Percentiles rank a stretch among this genome's conserved stretches.
Evolutionary conservation across 1,284 basidiomycete species (phyloP).

Genomic region (Abortiporus biennis): DNA sequence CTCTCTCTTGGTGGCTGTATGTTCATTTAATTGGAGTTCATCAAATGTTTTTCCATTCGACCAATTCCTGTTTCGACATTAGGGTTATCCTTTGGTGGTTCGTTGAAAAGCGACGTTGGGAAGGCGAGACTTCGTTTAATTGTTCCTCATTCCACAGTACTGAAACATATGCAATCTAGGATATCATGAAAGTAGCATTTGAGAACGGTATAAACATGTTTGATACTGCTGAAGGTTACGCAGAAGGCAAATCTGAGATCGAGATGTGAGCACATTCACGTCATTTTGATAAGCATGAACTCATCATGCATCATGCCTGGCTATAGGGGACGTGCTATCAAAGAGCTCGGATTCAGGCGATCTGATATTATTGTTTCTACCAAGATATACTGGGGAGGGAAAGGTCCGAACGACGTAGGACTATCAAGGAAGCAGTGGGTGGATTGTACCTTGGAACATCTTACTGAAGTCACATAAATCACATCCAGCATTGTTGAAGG

Average conservation of each 20-base stretch:
- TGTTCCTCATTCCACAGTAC: too few relatives aligned
- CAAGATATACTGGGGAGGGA: slow-evolving; percentile 53
- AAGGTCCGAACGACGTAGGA: slow-evolving; percentile 57
- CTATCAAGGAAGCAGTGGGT: slow-evolving; percentile 74
- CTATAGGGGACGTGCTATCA: slow-evolving; percentile 72
- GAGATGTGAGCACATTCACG: slow-evolving; percentile 45
- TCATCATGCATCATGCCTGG: neutral
- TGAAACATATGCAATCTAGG: slow-evolving; percentile 26
- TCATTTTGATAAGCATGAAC: neutral
- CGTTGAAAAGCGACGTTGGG: slow-evolving; percentile 60
- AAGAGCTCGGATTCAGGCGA: slow-evolving; percentile 66
- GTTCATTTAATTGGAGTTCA: too few relatives aligned
- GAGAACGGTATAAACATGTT: slow-evolving; percentile 70
- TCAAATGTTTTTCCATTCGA: neutral
- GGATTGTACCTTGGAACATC: too few relatives aligned
- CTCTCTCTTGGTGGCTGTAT: slow-evolving; percentile 76
- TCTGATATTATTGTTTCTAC: slow-evolving; percentile 73
- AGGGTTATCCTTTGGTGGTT: slow-evolving; percentile 62
- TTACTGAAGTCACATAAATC: too few relatives aligned
- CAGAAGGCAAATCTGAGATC: slow-evolving; percentile 61
- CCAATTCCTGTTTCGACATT: neutral
- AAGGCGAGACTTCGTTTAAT: too few relatives aligned
- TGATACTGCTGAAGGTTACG: slow-evolving; percentile 64
- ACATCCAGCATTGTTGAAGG: slow-evolving; percentile 69
- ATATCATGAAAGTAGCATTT: slow-evolving; percentile 59